Conservation (phyloP, 805 yeast genomes). For the Millerozyma acaciae region DNA sequence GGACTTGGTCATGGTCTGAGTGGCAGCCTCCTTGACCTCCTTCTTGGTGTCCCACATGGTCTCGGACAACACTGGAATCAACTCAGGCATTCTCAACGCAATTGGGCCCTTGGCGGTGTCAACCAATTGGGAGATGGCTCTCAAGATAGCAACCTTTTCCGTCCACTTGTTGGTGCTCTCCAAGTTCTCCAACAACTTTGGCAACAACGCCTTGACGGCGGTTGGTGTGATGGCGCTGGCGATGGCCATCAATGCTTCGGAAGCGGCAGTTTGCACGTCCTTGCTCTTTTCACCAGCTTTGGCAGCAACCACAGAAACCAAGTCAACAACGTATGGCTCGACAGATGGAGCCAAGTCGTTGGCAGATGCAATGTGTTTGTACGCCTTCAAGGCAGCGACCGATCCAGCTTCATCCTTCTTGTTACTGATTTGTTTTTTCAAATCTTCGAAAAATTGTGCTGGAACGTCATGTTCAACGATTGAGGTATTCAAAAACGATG, state of each 20-base stretch:
- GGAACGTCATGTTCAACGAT: slow-evolving; percentile 99
- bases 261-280: slow-evolving; percentile 69
- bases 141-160: slow-evolving; percentile 89
- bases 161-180: slow-evolving; percentile 88
- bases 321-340: slow-evolving; percentile 89
- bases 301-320: slow-evolving; percentile 65
- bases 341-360: slow-evolving; percentile 82
- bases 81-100: slow-evolving; percentile 99
- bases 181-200: slow-evolving; percentile 69
- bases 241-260: slow-evolving; percentile 71
- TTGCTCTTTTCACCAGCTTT: slow-evolving; percentile 90
- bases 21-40: slow-evolving; percentile 96
- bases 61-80: slow-evolving; percentile 97
- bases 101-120: slow-evolving; percentile 93
- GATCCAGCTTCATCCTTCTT: slow-evolving; percentile 68
- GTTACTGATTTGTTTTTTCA: slow-evolving; percentile 70
- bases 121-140: slow-evolving; percentile 81
- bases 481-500: slow-evolving; percentile 92
- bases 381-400: slow-evolving; percentile 79
- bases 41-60: slow-evolving; percentile 99
- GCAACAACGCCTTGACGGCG: slow-evolving; percentile 86
- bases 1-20: slow-evolving; percentile 90
- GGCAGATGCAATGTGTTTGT: slow-evolving; percentile 77
- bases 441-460: slow-evolving; percentile 73
- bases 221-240: slow-evolving; percentile 85